Evolutionary conservation across 176 grass and related monocot genomes (phyloP), one percentile per base, ranked within the genome.

Genomic region (Calamus simplicifolius): DNA sequence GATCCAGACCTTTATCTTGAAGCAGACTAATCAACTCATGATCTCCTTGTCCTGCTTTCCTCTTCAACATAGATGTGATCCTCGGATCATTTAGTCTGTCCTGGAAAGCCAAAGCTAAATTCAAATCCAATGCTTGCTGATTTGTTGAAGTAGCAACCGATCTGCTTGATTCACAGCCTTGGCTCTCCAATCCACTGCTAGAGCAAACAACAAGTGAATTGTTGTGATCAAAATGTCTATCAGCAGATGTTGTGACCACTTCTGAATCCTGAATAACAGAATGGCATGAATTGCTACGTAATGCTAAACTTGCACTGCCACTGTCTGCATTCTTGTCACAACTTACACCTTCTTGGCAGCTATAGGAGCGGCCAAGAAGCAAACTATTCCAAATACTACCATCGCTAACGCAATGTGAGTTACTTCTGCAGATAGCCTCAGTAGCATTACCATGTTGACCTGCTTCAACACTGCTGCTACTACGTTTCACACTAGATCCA

Each of bases 1-100:
- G 93, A 82, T 98, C 93, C 27, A 98, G 59, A 18, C 93, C 87
- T 79, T 98, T 98, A 80, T 98, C 93, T 51, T 87, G 79, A 57
- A 98, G 84, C 77, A 98, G 84, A 77, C 85, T 92, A 75, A 85
- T 77, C 58, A 98, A 75, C 67, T 98, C 93, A 27, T 85, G 70
- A 74, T 98, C 93, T 63, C 81, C 75, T 63, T 88, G 72, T 17
- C 82, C 78, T 56, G 70, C 80, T 75, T 90, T 98, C 73, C 74
- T 88, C 81, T 89, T 98, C 75, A 98, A 81, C 88, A 98, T 92
- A 71, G 88, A 92, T 73, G 88, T 83, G 68, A 98, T 85, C 75
- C 71, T 98, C 43, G 88, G 87, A 66, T 98, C 93, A 79, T 92
- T 92, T 54, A 92, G 60, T 59, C 88, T 92, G 63, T 98, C 84